A percentile compares a stretch with the other conserved stretches of the same genome.
Conservation (phyloP, 345 rosid genomes). For the Citrus mangshanensis region DNA sequence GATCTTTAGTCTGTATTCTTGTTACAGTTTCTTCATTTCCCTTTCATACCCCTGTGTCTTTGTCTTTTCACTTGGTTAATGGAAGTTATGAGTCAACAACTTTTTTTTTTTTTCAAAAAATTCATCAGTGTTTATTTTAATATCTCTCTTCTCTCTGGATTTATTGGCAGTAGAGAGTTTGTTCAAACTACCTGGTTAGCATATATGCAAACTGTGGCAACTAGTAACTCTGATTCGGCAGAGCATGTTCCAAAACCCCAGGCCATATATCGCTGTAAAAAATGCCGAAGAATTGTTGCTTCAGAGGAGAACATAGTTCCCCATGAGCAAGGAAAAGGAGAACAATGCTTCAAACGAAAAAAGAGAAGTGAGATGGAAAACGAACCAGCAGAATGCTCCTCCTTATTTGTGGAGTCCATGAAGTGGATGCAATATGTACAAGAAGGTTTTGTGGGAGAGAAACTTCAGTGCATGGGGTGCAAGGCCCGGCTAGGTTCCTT, state of each 20-base stretch:
- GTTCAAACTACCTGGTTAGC: background rate
- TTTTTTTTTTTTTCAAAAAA: background rate
- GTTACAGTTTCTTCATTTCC: background rate
- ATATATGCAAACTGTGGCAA: conserved; percentile 25
- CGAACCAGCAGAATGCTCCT: conserved; percentile 57
- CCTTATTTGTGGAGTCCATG: conserved; percentile 89
- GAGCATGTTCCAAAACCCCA: conserved; percentile 41
- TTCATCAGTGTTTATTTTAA: background rate
- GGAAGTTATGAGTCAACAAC: background rate
- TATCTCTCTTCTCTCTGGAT: background rate
- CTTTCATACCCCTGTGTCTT: background rate
- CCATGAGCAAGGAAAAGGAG: conserved; percentile 73
- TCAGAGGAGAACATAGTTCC: conserved; percentile 59
- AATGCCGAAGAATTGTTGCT: conserved; percentile 77
- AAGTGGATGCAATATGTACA: conserved; percentile 93
- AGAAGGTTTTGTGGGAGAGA: conserved; percentile 79
- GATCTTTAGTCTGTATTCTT: background rate
- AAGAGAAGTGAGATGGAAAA: conserved; percentile 48
- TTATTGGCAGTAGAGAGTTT: background rate
- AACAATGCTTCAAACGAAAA: conserved; percentile 70
- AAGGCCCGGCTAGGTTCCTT: conserved; percentile 80
- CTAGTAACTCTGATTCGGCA: conserved; percentile 13
- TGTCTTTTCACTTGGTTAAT: background rate
- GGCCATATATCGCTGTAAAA: conserved; percentile 75
- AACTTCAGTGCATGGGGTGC: conserved; percentile 75